These are phyloP conservation scores for Fusarium sp. DNA, from an alignment of 2,329 filamentous ascomycete genomes.

Conservation along the genomic window DNA sequence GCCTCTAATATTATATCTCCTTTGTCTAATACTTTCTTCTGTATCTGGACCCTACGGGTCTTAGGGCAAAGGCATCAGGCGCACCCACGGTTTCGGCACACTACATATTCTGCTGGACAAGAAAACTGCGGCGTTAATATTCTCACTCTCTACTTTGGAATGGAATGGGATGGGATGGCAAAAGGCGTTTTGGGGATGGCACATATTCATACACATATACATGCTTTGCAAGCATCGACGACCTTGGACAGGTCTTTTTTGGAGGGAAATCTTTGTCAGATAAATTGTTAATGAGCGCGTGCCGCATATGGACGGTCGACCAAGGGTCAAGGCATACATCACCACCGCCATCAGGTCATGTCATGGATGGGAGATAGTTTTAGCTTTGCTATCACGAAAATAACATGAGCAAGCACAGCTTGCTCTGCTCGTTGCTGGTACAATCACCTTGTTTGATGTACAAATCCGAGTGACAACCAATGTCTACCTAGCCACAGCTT, in stretches of 20 bases:
- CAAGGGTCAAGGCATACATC: constrained; percentile 13
- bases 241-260: constrained; percentile 42
- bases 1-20: constrained; percentile 34
- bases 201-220: constrained; percentile 30
- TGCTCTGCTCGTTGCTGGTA: constrained; percentile 6
- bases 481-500: not conserved
- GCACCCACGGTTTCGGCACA: constrained; percentile 26
- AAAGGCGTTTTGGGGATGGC: constrained; percentile 36
- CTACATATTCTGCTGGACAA: constrained; percentile 36
- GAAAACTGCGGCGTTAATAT: constrained; percentile 38
- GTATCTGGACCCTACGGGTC: constrained; percentile 30
- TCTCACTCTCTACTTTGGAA: constrained; percentile 19
- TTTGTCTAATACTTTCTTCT: constrained; percentile 32
- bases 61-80: constrained; percentile 27
- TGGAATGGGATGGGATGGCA: constrained; percentile 33
- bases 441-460: not conserved
- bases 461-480: not conserved
- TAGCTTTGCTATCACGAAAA: constrained; percentile 27
- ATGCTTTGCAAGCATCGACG: constrained; percentile 37
- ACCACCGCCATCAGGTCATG: constrained; percentile 12
- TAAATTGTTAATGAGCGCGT: constrained; percentile 42
- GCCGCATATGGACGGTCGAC: constrained; percentile 33
- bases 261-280: constrained; percentile 28
- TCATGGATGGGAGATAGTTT: constrained; percentile 22
- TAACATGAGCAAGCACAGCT: constrained; percentile 20